Evolutionary conservation across 352 stramenopile genomes (phyloP).

Genomic region (Phytophthora uliginosa): DNA sequence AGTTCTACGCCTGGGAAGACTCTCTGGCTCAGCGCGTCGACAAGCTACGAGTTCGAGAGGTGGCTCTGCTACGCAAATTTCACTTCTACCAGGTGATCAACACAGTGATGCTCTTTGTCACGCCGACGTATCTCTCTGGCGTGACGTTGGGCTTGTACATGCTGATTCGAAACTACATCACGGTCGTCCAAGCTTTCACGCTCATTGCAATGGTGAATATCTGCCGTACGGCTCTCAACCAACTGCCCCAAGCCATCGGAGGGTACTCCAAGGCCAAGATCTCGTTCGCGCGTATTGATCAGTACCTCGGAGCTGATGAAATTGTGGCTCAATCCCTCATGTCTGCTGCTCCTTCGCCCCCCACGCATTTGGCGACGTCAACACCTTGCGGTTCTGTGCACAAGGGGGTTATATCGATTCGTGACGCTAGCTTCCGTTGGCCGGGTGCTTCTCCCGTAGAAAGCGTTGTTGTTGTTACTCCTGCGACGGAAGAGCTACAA

Average conservation of each 20-base stretch:
- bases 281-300: conserved; percentile 23
- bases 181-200: conserved; percentile 32
- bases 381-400: background rate
- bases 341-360: background rate
- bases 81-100: conserved; percentile 65
- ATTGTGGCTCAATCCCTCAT: background rate
- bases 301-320: conserved; percentile 10
- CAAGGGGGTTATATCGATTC: conserved; percentile 17
- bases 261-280: conserved; percentile 26
- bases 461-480: conserved; percentile 24
- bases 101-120: conserved; percentile 63
- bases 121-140: conserved; percentile 44
- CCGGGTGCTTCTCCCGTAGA: background rate
- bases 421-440: conserved; percentile 28
- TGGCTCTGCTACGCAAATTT: conserved; percentile 45
- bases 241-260: conserved; percentile 21
- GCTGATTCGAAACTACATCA: conserved; percentile 31
- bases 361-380: background rate
- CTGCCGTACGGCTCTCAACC: conserved; percentile 15
- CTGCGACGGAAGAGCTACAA: conserved; percentile 2
- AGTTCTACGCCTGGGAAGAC: conserved; percentile 89
- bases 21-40: conserved; percentile 37
- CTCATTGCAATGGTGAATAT: conserved; percentile 40
- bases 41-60: conserved; percentile 50
- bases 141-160: conserved; percentile 51